phyloP scores from a whole-genome alignment of 2,329 filamentous ascomycete genomes.

The Trichocomaceae sp. region DNA sequence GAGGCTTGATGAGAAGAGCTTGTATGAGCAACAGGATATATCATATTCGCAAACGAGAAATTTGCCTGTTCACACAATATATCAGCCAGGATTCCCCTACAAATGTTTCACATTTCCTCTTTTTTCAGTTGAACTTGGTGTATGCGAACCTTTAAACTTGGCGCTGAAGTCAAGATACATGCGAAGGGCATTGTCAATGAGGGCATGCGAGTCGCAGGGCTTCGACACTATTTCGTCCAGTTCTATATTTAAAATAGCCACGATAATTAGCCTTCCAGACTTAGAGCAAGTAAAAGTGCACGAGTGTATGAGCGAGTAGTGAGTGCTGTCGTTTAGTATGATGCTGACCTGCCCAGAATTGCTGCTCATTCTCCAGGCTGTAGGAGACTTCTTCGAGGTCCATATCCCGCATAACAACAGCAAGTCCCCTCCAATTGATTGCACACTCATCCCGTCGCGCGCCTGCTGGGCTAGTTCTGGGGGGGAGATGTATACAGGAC shows the following conservation, averaged over 20 bases:
- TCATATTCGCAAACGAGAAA: constrained; percentile 72
- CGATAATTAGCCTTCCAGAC: neutral
- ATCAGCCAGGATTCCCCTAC: constrained; percentile 5
- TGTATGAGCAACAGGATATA: constrained; percentile 70
- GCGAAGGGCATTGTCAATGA: constrained; percentile 79
- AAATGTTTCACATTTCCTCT: neutral
- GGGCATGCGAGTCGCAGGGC: constrained; percentile 54
- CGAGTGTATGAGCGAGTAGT: neutral
- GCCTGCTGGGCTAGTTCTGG: constrained; percentile 11
- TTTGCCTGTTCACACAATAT: constrained; percentile 46
- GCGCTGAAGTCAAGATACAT: constrained; percentile 75
- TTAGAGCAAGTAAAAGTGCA: neutral
- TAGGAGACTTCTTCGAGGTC: constrained; percentile 59
- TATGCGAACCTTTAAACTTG: constrained; percentile 55
- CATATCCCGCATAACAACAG: constrained; percentile 46
- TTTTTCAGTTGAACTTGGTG: neutral
- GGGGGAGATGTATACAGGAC: constrained; percentile 17
- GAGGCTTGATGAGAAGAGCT: constrained; percentile 66
- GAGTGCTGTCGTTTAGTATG: neutral
- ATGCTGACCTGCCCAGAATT: constrained; percentile 77
- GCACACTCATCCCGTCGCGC: constrained; percentile 31
- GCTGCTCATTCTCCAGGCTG: constrained; percentile 69
- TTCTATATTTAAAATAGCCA: constrained; percentile 40
- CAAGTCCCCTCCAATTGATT: constrained; percentile 18
- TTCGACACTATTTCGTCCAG: constrained; percentile 59